Percentiles rank a stretch among this genome's conserved stretches.
phyloP scores from a whole-genome alignment of 129 eudicot genomes.

The Centella asiatica region DNA sequence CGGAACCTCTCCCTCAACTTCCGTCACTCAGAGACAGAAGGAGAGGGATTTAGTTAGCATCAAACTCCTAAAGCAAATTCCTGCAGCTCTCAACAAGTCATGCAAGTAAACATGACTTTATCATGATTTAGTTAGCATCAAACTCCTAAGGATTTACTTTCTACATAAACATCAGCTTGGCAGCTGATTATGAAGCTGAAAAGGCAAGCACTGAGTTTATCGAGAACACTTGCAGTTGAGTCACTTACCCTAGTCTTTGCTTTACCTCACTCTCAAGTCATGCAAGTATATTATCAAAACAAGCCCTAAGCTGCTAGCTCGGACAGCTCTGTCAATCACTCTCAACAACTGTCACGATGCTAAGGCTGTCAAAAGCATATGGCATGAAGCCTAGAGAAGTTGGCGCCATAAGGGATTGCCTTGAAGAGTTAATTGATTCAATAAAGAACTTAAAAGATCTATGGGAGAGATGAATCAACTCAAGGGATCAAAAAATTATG shows the following conservation, averaged over 20 bases:
- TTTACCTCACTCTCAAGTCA: conserved; percentile 30
- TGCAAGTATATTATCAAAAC: conserved; percentile 26
- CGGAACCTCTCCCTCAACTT: background rate
- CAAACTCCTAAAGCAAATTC: background rate
- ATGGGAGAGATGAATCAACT: conserved; percentile 27
- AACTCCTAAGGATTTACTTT: background rate
- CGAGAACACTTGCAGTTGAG: conserved; percentile 27
- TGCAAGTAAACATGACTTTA: no score
- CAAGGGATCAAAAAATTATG: conserved; percentile 4
- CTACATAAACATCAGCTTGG: background rate
- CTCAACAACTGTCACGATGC: conserved; percentile 23
- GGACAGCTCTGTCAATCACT: conserved; percentile 31
- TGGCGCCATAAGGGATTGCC: conserved; percentile 37
- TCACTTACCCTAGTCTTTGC: conserved; percentile 43
- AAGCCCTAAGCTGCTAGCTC: conserved; percentile 30
- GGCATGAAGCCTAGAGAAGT: conserved; percentile 24
- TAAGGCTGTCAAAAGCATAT: conserved; percentile 15
- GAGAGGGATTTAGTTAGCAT: no score
- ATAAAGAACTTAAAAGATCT: conserved; percentile 22
- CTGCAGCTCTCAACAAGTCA: no score
- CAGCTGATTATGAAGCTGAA: background rate
- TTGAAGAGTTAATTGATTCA: conserved; percentile 31
- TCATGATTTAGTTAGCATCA: no score
- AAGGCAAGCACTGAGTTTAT: conserved; percentile 19
- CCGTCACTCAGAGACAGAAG: conserved; percentile 10